phyloP scores from a whole-genome alignment of 1,284 basidiomycete genomes.

The Schizophyllum commune region DNA sequence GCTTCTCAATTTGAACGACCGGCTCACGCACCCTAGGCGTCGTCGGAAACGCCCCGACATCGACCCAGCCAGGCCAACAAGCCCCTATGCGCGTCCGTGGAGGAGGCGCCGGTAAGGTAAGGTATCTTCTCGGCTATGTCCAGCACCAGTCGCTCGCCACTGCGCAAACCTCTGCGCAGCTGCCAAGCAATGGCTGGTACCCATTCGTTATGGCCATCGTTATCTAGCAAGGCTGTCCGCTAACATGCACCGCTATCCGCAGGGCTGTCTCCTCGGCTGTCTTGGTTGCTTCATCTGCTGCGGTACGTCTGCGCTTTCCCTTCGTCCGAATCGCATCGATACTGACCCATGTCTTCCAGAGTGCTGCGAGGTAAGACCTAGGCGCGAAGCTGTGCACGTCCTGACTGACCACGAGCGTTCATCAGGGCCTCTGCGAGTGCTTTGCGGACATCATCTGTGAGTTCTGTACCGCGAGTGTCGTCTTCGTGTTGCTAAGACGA shows the following conservation, averaged over 20 bases:
- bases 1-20: too few relatives aligned
- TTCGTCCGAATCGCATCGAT: background rate
- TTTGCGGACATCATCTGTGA: constrained; percentile 39
- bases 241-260: constrained; percentile 1
- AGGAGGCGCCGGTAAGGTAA: constrained; percentile 52
- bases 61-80: constrained; percentile 20
- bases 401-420: background rate
- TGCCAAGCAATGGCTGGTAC: background rate
- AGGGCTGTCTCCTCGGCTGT: constrained; percentile 55
- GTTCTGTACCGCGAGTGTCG: constrained; percentile 11
- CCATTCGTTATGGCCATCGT: constrained; percentile 4
- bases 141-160: background rate
- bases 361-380: constrained; percentile 34
- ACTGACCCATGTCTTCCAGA: constrained; percentile 19
- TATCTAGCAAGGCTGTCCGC: background rate
- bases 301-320: constrained; percentile 29
- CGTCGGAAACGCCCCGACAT: background rate
- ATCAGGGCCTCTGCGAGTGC: constrained; percentile 40
- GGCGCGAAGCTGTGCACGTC: background rate
- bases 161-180: background rate
- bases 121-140: background rate
- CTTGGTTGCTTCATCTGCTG: constrained; percentile 62
- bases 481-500: background rate
- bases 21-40: too few relatives aligned
- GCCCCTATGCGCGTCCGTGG: constrained; percentile 45